These are phyloP conservation scores for Xylariaceae sp. DNA, from an alignment of 2,329 filamentous ascomycete genomes.

Conservation along the genomic window DNA sequence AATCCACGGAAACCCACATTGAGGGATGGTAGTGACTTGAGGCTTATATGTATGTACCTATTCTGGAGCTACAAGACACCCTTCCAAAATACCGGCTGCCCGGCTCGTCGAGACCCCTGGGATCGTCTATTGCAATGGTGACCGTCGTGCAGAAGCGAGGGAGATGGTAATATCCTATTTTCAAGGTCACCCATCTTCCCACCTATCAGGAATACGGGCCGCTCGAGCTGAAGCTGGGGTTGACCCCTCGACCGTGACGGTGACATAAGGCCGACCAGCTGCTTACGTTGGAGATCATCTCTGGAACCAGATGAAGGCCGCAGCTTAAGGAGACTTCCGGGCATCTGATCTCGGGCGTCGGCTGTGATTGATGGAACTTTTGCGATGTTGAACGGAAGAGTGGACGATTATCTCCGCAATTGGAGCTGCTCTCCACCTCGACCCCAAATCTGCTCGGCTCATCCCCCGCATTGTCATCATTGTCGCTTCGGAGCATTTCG, in stretches of 20 bases:
- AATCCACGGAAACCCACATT: too few species aligned
- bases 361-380: constrained; percentile 21
- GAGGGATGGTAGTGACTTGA: neutral
- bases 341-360: neutral
- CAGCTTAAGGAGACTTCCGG: neutral
- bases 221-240: too few species aligned
- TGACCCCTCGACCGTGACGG: too few species aligned
- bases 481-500: too few species aligned
- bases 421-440: constrained; percentile 7
- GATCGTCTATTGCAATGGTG: neutral
- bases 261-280: too few species aligned
- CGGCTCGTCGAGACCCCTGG: neutral
- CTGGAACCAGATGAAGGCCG: neutral
- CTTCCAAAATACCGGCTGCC: neutral
- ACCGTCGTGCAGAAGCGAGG: neutral
- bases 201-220: too few species aligned
- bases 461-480: neutral
- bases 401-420: constrained; percentile 7
- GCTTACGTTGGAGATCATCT: too few species aligned
- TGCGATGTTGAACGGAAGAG: constrained; percentile 1
- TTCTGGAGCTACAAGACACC: neutral
- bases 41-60: constrained; percentile 11
- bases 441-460: constrained; percentile 6
- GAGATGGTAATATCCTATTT: too few species aligned
- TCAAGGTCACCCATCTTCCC: neutral